phyloP scores from a whole-genome alignment of 75 land plant genomes.

The Sequoiadendron giganteum region DNA sequence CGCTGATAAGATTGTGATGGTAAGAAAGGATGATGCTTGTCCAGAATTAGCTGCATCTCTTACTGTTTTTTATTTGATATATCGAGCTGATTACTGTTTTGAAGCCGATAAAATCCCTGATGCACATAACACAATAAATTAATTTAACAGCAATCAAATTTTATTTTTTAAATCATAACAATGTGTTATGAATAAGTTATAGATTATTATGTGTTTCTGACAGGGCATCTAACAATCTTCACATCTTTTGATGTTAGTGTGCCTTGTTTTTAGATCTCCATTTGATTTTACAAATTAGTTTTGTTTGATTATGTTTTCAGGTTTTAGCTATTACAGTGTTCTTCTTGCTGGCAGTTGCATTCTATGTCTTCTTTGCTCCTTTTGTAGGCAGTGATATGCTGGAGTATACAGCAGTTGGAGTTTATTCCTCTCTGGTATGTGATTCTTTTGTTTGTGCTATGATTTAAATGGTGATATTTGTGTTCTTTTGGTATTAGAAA shows the following conservation, averaged over 20 bases:
- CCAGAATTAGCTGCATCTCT: not conserved
- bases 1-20: not conserved
- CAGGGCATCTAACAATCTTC: not conserved
- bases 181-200: not conserved
- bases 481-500: constrained; percentile 1
- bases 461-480: not conserved
- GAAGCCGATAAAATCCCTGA: too few species aligned
- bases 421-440: constrained; percentile 86
- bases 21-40: not conserved
- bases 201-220: not conserved
- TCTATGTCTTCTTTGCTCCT: constrained; percentile 92
- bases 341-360: constrained; percentile 85
- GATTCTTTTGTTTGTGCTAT: constrained; percentile 3
- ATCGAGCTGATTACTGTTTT: not conserved
- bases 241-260: constrained; percentile 1
- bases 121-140: too few species aligned
- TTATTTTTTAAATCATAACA: not conserved
- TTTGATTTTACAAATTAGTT: constrained; percentile 1
- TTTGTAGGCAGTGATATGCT: constrained; percentile 65
- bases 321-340: constrained; percentile 95
- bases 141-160: not conserved
- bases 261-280: not conserved
- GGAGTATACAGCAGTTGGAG: constrained; percentile 57
- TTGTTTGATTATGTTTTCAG: constrained; percentile 29
- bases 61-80: not conserved